Base-by-base conservation (phyloP, 164 flowering plant genomes). In the Euptelea pleiosperma region DNA sequence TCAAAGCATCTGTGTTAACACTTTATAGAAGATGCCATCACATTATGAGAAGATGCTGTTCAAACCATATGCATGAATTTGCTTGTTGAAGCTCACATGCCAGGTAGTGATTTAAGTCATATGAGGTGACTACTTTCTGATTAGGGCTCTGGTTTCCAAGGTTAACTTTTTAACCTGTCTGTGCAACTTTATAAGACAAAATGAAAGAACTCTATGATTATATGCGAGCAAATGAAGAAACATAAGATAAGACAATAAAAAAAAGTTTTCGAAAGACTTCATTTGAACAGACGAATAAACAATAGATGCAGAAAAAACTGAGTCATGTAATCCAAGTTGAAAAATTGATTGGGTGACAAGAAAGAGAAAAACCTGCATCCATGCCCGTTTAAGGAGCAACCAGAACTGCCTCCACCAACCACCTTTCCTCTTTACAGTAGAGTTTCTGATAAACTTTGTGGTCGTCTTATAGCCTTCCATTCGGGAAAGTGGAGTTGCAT, bases 321-420 rank as follows among this genome's bases (percentile, higher is more conserved):
- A 28, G 28, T 18, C 47, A 28, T 30, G 24, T 30, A 19, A 57
- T 42, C 24, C 21, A 19, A 45, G n/a, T 14, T 16, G 25, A 33
- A 29, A 49, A 37, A 19, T 31, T 26, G 26, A 47, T 47, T 1
- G n/a, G 55, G 45, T 37, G 33, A 26, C 3, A 26, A 14, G 41
- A 58, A 46, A 54, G 42, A 33, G 42, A 72, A 51, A 2, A 60
- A 88, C 97, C 89, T 93, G 99, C 97, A 93, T 83, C 97, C 99
- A 93, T 54, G 99, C 99, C 53, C 99, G 96, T 65, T 65, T 88
- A 35, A 93, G 87, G 53, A 93, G 96, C 76, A 90, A 67, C 67
- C 71, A 60, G 75, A 93, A 93, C 65, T 90, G 96, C 73, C 76
- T 83, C 92, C 92, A 90, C 97, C 97, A 93, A 34, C 81, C 81